A percentile compares a stretch with the other conserved stretches of the same genome.
phyloP scores from a whole-genome alignment of 2,329 filamentous ascomycete species.

The Escovopsis weberi region DNA sequence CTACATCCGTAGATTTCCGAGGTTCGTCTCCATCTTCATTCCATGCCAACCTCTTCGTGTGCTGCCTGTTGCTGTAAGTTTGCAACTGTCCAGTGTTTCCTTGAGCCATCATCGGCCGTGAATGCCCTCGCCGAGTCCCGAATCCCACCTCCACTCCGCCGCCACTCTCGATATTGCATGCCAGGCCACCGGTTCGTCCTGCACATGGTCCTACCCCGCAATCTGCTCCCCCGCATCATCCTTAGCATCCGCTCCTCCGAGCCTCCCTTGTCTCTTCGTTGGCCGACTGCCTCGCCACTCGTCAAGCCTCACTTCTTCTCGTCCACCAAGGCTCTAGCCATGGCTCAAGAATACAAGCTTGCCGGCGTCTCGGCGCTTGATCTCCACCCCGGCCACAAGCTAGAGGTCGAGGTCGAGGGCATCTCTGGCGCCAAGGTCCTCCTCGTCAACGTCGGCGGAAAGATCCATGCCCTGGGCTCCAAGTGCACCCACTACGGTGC shows the following conservation, averaged over 20 bases:
- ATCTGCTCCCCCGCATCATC: constrained; percentile 5
- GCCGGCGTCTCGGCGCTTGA: constrained; percentile 63
- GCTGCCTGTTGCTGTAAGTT: too few relatives aligned
- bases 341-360: constrained; percentile 51
- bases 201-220: constrained; percentile 6
- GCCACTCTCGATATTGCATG: too few relatives aligned
- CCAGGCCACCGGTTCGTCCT: not conserved
- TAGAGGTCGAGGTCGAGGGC: constrained; percentile 82
- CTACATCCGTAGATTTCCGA: too few relatives aligned
- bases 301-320: constrained; percentile 9
- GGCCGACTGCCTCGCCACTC: not conserved
- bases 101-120: too few relatives aligned
- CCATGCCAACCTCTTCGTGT: too few relatives aligned
- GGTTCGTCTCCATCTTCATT: too few relatives aligned
- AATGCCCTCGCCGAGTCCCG: too few relatives aligned
- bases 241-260: constrained; percentile 2
- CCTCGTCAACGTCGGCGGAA: constrained; percentile 62
- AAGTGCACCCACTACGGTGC: constrained; percentile 91
- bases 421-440: constrained; percentile 76
- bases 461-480: constrained; percentile 64
- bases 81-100: too few relatives aligned
- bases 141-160: too few relatives aligned
- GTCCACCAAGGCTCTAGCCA: constrained; percentile 18
- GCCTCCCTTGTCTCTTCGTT: not conserved
- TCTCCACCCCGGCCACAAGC: constrained; percentile 67